Base-by-base conservation (phyloP, 371 early-diverging fungal genomes). In the Umbelopsis sp. region DNA sequence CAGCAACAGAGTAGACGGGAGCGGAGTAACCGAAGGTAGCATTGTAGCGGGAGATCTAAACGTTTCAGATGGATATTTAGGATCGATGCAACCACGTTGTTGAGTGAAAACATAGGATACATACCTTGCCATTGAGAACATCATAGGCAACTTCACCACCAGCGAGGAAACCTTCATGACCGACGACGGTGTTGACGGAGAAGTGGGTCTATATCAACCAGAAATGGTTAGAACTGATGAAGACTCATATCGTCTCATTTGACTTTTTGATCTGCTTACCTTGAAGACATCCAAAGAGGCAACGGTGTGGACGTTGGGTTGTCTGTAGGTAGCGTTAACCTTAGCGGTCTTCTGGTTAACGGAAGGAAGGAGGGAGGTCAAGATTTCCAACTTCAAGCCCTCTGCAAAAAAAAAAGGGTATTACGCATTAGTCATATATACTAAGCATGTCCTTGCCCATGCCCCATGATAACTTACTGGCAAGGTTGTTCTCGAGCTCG, bases 81-180 rank as follows among this genome's bases (percentile, higher is more conserved):
- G 44, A 46, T 67, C 29, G 6, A 64, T 41, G 24, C 9, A 11
- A 12, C 22, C 65, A 69, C 18, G 14, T 9, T 12, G n/a, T 41
- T 35, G 14, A 29, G 1, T 57, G 18, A 18, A 35, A 8, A 32
- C 35, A 35, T 29, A 1, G 6, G 10, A 57, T 29, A 57, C 57
- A 57, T 83, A 83, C 88, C 74, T 91, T 88, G 67, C 93, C 93
- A 74, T 91, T 92, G 74, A 87, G 81, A 57, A 96, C 88, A 74
- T 97, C 94, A 88, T 97, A 97, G 65, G 91, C 91, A 65, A 93
- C 91, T 80, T 97, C 97, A 70, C 93, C 94, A 86, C 98, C 98
- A 66, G 88, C 82, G 63, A 95, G 80, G 83, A 94, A 91, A 69
- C 97, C 97, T 66, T 96, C 90, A 76, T 88, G 87, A 79, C 93